phyloP scores from a whole-genome alignment of 177 flowering plant genomes.

The Vitis hybrid region DNA sequence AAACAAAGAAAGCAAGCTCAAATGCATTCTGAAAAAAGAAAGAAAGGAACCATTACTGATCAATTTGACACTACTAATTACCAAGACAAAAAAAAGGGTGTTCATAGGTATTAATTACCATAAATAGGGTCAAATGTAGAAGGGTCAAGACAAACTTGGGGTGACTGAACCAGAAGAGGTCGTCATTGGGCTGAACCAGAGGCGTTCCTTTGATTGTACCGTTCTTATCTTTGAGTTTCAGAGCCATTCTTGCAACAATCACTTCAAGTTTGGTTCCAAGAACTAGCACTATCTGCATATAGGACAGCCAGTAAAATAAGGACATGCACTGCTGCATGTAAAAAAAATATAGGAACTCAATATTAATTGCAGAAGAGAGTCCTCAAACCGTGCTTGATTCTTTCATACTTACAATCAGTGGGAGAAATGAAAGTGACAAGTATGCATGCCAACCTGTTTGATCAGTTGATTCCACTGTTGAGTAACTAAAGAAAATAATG shows the following conservation, averaged over 20 bases:
- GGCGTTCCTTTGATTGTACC: constrained; percentile 56
- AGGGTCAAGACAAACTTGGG: constrained; percentile 53
- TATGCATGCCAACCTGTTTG: constrained; percentile 51
- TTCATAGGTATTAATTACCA: constrained; percentile 32
- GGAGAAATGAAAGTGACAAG: constrained; percentile 54
- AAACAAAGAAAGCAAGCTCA: constrained; percentile 60
- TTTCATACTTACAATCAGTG: constrained; percentile 43
- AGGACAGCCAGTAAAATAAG: not conserved
- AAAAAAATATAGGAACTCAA: not conserved
- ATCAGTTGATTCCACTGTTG: too few species aligned
- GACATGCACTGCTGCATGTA: too few species aligned
- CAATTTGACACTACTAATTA: too few species aligned
- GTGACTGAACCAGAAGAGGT: constrained; percentile 60
- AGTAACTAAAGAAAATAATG: not conserved
- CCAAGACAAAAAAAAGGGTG: too few species aligned
- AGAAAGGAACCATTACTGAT: not conserved
- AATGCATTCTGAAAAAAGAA: constrained; percentile 54
- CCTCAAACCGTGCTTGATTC: not conserved
- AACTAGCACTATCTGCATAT: constrained; percentile 40
- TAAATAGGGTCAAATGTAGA: constrained; percentile 53
- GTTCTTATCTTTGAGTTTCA: constrained; percentile 37
- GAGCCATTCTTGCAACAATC: constrained; percentile 62
- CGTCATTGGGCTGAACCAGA: constrained; percentile 59
- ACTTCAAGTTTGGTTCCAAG: constrained; percentile 68
- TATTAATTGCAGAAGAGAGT: too few species aligned